phyloP scores from a whole-genome alignment of 257 asterid species.

The Fraxinus cuspidata region DNA sequence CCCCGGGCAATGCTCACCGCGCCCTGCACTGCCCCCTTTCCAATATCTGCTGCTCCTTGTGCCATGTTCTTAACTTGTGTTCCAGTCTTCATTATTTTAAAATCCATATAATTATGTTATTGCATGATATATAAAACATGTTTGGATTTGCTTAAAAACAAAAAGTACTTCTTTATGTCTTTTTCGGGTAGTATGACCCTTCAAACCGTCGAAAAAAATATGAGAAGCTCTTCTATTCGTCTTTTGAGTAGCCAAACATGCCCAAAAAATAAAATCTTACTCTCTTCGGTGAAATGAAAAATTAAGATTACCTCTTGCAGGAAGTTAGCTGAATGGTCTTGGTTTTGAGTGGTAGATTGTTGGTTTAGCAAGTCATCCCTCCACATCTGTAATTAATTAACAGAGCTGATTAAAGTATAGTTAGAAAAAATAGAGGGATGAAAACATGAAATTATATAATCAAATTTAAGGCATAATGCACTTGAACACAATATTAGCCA shows the following conservation, averaged over 20 bases:
- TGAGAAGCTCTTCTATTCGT: too few species aligned
- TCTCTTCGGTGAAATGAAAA: background rate
- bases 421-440: too few species aligned
- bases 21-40: conserved; percentile 37
- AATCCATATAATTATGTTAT: background rate
- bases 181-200: too few species aligned
- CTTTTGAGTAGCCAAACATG: background rate
- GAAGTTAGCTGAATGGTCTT: conserved; percentile 11
- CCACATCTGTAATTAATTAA: conserved; percentile 8
- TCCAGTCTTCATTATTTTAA: conserved; percentile 17
- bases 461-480: too few species aligned
- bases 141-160: background rate
- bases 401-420: too few species aligned
- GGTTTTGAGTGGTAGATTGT: background rate
- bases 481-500: background rate
- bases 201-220: too few species aligned
- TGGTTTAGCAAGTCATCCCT: conserved; percentile 9
- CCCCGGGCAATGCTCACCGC: conserved; percentile 39
- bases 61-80: conserved; percentile 25
- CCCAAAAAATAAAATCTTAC: background rate
- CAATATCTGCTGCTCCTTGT: conserved; percentile 44
- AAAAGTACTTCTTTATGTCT: too few species aligned
- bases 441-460: too few species aligned
- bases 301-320: conserved; percentile 27
- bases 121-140: background rate